Percentiles rank a stretch among this genome's conserved stretches.
phyloP scores from a whole-genome alignment of 768 basidiomycete species.

The Kwoniella newhampshirensis region DNA sequence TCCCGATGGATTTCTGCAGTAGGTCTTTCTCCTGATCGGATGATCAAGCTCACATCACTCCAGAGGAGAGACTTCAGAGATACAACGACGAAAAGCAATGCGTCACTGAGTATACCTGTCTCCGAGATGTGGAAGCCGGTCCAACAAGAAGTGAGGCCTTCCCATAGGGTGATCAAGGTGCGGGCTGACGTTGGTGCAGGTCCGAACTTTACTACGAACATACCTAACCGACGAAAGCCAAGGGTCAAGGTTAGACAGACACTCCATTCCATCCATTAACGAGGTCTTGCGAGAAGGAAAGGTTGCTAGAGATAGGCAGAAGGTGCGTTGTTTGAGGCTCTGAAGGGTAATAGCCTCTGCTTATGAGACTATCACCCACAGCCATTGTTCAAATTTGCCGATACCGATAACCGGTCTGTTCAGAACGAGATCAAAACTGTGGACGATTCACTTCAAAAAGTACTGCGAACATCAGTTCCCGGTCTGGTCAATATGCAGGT shows the following conservation, averaged over 20 bases:
- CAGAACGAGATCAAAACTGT: conserved; percentile 68
- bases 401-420: conserved; percentile 75
- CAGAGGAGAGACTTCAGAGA: conserved; percentile 91
- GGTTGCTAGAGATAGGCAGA: conserved; percentile 72
- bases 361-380: conserved; percentile 49
- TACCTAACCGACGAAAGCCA: conserved; percentile 91
- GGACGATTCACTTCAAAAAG: conserved; percentile 79
- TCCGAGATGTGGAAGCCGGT: conserved; percentile 84
- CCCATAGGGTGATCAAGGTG: neutral
- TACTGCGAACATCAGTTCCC: conserved; percentile 87
- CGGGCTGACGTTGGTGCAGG: conserved; percentile 57
- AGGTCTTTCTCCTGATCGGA: neutral
- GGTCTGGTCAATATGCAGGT: conserved; percentile 69
- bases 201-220: conserved; percentile 77
- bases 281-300: conserved; percentile 85
- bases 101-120: conserved; percentile 59
- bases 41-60: conserved; percentile 10
- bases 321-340: conserved; percentile 57
- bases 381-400: conserved; percentile 86
- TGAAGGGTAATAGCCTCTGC: neutral
- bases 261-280: conserved; percentile 89
- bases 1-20: conserved; percentile 87
- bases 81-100: conserved; percentile 69
- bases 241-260: conserved; percentile 72
- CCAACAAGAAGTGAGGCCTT: conserved; percentile 72